A percentile compares a stretch with the other conserved stretches of the same genome.
phyloP scores from a whole-genome alignment of 371 early-diverging fungal genomes.

The Chytridiales sp. region DNA sequence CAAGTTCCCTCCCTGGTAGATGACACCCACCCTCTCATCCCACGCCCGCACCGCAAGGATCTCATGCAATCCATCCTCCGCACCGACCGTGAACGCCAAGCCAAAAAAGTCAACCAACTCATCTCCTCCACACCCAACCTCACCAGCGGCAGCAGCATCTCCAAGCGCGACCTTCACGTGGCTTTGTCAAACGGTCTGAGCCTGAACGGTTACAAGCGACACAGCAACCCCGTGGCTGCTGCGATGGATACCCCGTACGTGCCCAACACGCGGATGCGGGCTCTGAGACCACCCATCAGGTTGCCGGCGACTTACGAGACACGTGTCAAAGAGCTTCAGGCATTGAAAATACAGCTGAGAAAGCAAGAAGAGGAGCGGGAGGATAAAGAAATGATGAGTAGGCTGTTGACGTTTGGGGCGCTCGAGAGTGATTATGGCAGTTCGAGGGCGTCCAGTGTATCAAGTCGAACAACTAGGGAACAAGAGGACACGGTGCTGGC shows the following conservation, averaged over 20 bases:
- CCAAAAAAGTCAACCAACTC: background rate
- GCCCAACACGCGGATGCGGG: constrained; percentile 15
- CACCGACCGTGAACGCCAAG: background rate
- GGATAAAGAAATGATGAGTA: background rate
- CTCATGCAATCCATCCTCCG: constrained; percentile 12
- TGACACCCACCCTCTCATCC: constrained; percentile 16
- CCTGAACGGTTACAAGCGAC: constrained; percentile 1
- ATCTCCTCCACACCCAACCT: background rate
- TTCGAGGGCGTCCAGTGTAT: too few relatives aligned
- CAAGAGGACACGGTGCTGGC: too few relatives aligned
- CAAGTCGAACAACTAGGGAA: too few relatives aligned
- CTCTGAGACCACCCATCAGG: constrained; percentile 29
- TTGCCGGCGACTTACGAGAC: constrained; percentile 33
- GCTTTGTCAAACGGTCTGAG: background rate
- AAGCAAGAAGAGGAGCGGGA: background rate
- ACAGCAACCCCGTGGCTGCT: constrained; percentile 40
- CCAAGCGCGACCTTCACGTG: background rate
- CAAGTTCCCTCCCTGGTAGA: too few relatives aligned
- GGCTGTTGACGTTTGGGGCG: background rate
- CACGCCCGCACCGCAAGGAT: constrained; percentile 36
- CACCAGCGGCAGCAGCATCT: background rate
- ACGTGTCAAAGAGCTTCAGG: constrained; percentile 27
- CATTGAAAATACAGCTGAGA: background rate
- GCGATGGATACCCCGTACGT: constrained; percentile 41
- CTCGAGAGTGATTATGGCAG: too few relatives aligned